Percentiles rank a stretch among this genome's conserved stretches.
Evolutionary conservation across 2,329 filamentous ascomycete species (phyloP).

Genomic region (Paraphoma sp.): DNA sequence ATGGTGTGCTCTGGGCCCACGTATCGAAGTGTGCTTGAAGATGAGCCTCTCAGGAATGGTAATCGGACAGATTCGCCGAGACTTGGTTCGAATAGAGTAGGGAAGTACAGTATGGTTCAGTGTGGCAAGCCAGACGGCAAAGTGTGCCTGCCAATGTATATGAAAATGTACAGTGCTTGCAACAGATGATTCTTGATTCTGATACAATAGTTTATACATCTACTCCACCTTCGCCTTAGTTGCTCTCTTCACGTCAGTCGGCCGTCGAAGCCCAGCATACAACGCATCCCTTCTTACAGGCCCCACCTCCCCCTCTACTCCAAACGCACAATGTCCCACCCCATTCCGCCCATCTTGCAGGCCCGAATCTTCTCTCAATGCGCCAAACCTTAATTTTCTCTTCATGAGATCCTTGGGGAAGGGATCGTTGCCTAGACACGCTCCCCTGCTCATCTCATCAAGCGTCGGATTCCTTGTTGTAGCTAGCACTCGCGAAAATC

Average conservation of each 20-base stretch:
- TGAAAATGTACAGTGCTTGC: too few relatives aligned
- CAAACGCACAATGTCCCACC: conserved; percentile 37
- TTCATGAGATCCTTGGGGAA: conserved; percentile 47
- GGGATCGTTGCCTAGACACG: conserved; percentile 48
- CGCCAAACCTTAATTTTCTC: conserved; percentile 46
- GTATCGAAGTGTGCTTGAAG: too few relatives aligned
- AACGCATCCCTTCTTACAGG: conserved; percentile 24
- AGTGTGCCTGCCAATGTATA: too few relatives aligned
- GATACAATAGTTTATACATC: not conserved
- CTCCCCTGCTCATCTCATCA: conserved; percentile 47
- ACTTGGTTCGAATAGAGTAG: too few relatives aligned
- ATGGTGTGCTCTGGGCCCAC: too few relatives aligned
- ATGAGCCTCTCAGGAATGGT: too few relatives aligned
- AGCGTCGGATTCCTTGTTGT: conserved; percentile 43
- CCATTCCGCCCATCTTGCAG: conserved; percentile 23
- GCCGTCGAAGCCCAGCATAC: conserved; percentile 24
- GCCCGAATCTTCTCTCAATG: conserved; percentile 37
- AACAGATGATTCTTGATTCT: too few relatives aligned
- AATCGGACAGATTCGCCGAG: too few relatives aligned
- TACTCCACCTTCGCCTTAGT: not conserved
- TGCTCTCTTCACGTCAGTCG: not conserved
- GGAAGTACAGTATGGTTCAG: too few relatives aligned
- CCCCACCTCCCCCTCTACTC: conserved; percentile 31
- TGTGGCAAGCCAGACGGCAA: too few relatives aligned
- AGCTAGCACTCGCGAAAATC: conserved; percentile 44